Conservation (phyloP, 2,329 filamentous ascomycete genomes). For the Pseudomassariella vexata region DNA sequence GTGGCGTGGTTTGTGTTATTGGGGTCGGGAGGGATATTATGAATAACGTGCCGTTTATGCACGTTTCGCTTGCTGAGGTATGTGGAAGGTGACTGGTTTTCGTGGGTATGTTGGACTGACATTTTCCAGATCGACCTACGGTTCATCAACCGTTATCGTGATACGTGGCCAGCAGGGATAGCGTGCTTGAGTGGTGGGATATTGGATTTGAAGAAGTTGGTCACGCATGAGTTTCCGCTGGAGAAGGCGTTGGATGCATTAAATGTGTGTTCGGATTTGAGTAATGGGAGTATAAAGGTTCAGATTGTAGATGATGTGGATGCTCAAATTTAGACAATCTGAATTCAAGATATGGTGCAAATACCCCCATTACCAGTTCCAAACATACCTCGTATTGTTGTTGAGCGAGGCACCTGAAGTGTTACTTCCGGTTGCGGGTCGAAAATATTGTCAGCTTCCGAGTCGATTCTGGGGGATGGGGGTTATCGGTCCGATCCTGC, state of each 20-base stretch:
- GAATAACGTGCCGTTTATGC: slow-evolving; percentile 64
- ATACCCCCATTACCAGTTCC: too few species aligned
- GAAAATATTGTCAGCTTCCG: too few species aligned
- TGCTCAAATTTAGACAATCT: too few species aligned
- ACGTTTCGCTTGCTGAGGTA: slow-evolving; percentile 55
- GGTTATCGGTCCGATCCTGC: too few species aligned
- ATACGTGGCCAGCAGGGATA: slow-evolving; percentile 65
- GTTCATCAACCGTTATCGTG: slow-evolving; percentile 66
- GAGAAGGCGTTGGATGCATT: slow-evolving; percentile 56
- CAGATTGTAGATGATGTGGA: slow-evolving; percentile 48
- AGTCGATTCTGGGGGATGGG: too few species aligned
- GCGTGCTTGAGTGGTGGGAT: slow-evolving; percentile 53
- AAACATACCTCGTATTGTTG: too few species aligned
- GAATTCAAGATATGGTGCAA: too few species aligned
- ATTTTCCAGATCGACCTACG: slow-evolving; percentile 52
- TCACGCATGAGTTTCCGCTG: slow-evolving; percentile 58
- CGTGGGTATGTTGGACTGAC: neutral
- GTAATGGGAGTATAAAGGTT: slow-evolving; percentile 53
- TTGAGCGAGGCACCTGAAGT: too few species aligned
- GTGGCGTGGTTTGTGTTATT: slow-evolving; percentile 58
- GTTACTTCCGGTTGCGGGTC: too few species aligned
- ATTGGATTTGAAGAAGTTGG: slow-evolving; percentile 54
- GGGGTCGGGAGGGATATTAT: slow-evolving; percentile 57
- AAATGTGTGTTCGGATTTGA: slow-evolving; percentile 43
- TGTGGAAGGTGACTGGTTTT: slow-evolving; percentile 9